Evolutionary conservation across 2,329 filamentous ascomycete genomes (phyloP).

Genomic region (Scytalidium sp.): DNA sequence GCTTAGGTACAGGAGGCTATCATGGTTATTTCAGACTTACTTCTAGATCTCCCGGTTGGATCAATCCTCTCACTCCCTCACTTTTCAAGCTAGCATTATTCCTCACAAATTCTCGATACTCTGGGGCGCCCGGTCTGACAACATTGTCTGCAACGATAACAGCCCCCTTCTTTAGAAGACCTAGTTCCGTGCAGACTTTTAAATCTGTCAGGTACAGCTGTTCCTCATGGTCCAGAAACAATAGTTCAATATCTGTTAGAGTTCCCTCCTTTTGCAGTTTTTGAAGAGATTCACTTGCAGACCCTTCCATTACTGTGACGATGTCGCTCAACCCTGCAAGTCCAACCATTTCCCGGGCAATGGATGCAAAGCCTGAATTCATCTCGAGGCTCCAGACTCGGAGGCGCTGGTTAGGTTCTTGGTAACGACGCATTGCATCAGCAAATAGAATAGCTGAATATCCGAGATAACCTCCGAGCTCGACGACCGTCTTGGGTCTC

Average conservation of each 20-base stretch:
- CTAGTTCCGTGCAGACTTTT: slow-evolving; percentile 70
- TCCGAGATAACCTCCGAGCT: slow-evolving; percentile 77
- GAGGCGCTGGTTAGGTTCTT: slow-evolving; percentile 35
- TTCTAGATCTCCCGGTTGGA: slow-evolving; percentile 9
- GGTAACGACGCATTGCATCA: slow-evolving; percentile 55
- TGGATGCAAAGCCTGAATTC: slow-evolving; percentile 67
- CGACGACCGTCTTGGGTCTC: slow-evolving; percentile 68
- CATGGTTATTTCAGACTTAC: slow-evolving; percentile 3
- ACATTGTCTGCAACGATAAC: slow-evolving; percentile 67
- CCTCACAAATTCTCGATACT: slow-evolving; percentile 66
- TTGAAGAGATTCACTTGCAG: slow-evolving; percentile 59
- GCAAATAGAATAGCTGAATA: slow-evolving; percentile 78
- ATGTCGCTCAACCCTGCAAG: slow-evolving; percentile 67
- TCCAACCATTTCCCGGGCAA: slow-evolving; percentile 64
- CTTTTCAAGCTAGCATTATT: slow-evolving; percentile 29
- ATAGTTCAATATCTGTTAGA: slow-evolving; percentile 61
- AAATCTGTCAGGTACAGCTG: slow-evolving; percentile 69
- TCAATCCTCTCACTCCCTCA: slow-evolving; percentile 9
- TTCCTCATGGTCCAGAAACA: slow-evolving; percentile 80
- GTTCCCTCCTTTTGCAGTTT: slow-evolving; percentile 51
- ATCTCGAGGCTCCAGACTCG: slow-evolving; percentile 56
- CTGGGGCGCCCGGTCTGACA: slow-evolving; percentile 66
- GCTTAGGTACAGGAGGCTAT: neutral
- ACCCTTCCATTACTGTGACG: slow-evolving; percentile 67
- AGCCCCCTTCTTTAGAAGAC: slow-evolving; percentile 56